Conservation (phyloP, 805 yeast genomes). For the Lipomyces kockii region DNA sequence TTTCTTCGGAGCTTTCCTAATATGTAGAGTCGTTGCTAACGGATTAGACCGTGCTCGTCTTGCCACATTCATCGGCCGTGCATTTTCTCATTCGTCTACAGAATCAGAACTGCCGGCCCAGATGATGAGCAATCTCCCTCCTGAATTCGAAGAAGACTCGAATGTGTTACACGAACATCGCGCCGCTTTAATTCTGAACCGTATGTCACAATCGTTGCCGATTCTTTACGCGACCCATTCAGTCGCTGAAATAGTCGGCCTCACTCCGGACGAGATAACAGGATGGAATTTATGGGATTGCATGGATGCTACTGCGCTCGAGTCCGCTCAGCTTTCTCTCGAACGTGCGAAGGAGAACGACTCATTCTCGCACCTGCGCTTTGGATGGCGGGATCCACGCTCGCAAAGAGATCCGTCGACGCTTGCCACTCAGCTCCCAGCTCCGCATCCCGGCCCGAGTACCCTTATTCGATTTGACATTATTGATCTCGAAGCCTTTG, state of each 20-base stretch:
- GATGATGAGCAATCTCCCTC: conserved; percentile 5
- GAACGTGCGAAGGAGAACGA: conserved; percentile 29
- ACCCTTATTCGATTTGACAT: not conserved
- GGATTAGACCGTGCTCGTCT: conserved; percentile 9
- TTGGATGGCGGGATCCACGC: conserved; percentile 26
- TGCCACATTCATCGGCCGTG: conserved; percentile 11
- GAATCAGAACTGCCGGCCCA: conserved; percentile 7
- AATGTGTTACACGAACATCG: conserved; percentile 18
- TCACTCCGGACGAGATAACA: conserved; percentile 8
- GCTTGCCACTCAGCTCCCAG: not conserved
- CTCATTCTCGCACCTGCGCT: conserved; percentile 20
- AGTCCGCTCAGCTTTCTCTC: conserved; percentile 17
- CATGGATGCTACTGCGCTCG: conserved; percentile 13
- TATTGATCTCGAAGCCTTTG: conserved; percentile 19
- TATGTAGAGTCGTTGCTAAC: not conserved
- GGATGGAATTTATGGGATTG: conserved; percentile 29
- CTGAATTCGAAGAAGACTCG: conserved; percentile 1
- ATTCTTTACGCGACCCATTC: conserved; percentile 24
- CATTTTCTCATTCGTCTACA: conserved; percentile 6
- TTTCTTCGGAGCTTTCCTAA: not conserved
- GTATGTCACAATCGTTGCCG: conserved; percentile 14
- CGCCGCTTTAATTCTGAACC: conserved; percentile 24
- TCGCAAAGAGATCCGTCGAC: conserved; percentile 16
- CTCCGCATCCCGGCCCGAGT: not conserved
- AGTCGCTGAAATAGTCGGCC: conserved; percentile 3